Evolutionary conservation across 2,329 filamentous ascomycete genomes (phyloP), one percentile per base, ranked within the genome.

Genomic region (Cercospora sp.): DNA sequence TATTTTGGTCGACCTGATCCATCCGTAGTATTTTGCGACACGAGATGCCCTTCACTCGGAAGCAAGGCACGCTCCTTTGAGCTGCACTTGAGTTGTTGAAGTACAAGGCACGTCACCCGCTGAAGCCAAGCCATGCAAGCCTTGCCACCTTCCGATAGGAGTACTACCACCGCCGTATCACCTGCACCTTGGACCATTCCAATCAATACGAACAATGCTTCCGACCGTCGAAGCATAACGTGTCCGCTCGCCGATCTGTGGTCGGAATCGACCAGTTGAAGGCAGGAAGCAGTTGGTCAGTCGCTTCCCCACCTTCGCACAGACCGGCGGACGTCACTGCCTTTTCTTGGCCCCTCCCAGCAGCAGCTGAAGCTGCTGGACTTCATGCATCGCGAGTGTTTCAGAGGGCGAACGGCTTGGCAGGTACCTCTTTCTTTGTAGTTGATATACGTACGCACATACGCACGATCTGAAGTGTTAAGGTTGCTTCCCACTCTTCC

Each of bases 141-240:
- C 28, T 59, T 59, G 31, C 55, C 55, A 59, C 55, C 55, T 59
- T 59, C 55, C 55, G 55, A 31, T 59, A 36, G 8, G 55, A 36
- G 55, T 36, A 18, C 55, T 59, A 59, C 55, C 55, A 59, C 55
- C 55, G 55, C 55, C 30, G 55, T 59, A 36, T 36, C 55, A 59
- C 55, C 31, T 36, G 28, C 31, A 16, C 28, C n/a, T 23, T 36
- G 55, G 28, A n/a, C 30, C 30, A 36, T 59, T 36, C 55, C 55
- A 59, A 59, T 59, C 55, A 59, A 31, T 7, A 36, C 55, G 31
- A 31, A 36, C 28, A 30, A 28, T 59, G 23, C 16, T 30, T 5
- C 28, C 55, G 30, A 59, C 55, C 55, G 55, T 59, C 55, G 18
- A 59, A 59, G 55, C 31, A 36, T 59, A 36, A 59, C 55, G 55